Conservation (phyloP, 192 early-diverging fungal genomes). For the Dimargaris xerosporica region DNA sequence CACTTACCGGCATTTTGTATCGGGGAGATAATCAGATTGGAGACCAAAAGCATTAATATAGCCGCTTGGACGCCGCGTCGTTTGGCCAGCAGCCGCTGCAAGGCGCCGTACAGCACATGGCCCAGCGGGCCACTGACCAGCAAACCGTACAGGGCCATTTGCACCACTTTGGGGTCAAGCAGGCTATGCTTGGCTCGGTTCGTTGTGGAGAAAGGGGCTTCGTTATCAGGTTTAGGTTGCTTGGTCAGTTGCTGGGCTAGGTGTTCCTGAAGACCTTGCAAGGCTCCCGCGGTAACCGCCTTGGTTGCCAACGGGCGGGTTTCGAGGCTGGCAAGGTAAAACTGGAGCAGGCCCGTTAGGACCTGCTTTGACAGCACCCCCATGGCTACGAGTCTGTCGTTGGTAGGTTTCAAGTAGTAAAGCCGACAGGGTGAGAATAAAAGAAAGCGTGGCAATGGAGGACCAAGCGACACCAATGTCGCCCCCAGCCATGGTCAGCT, state of each 20-base stretch:
- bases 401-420: too few relatives aligned
- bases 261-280: constrained; percentile 67
- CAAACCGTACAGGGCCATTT: constrained; percentile 74
- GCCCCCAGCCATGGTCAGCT: too few relatives aligned
- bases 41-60: constrained; percentile 53
- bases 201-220: constrained; percentile 23
- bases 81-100: constrained; percentile 58
- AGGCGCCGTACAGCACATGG: constrained; percentile 59
- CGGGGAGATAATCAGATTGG: constrained; percentile 68
- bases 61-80: constrained; percentile 42
- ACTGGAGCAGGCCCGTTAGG: constrained; percentile 28
- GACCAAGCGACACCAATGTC: too few relatives aligned
- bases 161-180: constrained; percentile 48
- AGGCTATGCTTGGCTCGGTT: constrained; percentile 16
- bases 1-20: constrained; percentile 65
- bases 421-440: too few relatives aligned
- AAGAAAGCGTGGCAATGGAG: too few relatives aligned
- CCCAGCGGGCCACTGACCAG: constrained; percentile 68
- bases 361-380: constrained; percentile 27
- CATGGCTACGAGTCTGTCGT: constrained; percentile 21
- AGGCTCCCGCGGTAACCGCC: constrained; percentile 53
- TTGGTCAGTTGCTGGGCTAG: constrained; percentile 46
- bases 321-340: constrained; percentile 43
- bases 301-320: constrained; percentile 64
- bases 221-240: constrained; percentile 21